These are phyloP conservation scores for Ilyonectria mors-panacis DNA, from an alignment of 2,329 filamentous ascomycete species.

Conservation along the genomic window DNA sequence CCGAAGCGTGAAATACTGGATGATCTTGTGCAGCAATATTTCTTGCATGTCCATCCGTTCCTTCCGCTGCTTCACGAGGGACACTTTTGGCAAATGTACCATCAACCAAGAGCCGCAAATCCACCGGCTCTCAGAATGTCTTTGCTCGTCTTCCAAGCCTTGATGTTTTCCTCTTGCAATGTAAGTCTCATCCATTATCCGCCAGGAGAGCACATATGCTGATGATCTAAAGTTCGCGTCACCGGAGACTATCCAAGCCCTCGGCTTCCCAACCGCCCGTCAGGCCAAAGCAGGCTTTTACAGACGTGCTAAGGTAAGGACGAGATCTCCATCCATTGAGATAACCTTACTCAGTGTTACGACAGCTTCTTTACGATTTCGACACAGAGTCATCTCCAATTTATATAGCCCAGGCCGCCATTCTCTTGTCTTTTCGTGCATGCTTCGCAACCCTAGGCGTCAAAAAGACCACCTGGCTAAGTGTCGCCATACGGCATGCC, in stretches of 20 bases:
- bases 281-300: background rate
- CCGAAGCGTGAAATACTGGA: background rate
- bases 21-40: background rate
- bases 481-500: background rate
- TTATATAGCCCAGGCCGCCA: background rate
- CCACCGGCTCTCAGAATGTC: background rate
- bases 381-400: background rate
- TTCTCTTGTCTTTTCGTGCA: background rate
- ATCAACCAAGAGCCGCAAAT: background rate
- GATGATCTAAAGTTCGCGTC: background rate
- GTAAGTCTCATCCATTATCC: background rate
- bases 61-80: background rate
- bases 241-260: background rate
- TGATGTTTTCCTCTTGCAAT: background rate
- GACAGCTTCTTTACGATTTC: background rate
- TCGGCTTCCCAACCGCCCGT: background rate
- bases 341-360: background rate
- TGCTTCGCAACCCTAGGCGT: background rate
- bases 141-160: background rate
- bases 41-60: background rate
- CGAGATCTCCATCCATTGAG: background rate
- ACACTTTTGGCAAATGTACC: background rate
- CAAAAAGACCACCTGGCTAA: background rate
- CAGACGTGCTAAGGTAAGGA: background rate
- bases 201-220: too few relatives aligned